Evolutionary conservation across 2,329 filamentous ascomycete species (phyloP), one percentile per base, ranked within the genome.

Genomic region (Diaporthe citriasiana): DNA sequence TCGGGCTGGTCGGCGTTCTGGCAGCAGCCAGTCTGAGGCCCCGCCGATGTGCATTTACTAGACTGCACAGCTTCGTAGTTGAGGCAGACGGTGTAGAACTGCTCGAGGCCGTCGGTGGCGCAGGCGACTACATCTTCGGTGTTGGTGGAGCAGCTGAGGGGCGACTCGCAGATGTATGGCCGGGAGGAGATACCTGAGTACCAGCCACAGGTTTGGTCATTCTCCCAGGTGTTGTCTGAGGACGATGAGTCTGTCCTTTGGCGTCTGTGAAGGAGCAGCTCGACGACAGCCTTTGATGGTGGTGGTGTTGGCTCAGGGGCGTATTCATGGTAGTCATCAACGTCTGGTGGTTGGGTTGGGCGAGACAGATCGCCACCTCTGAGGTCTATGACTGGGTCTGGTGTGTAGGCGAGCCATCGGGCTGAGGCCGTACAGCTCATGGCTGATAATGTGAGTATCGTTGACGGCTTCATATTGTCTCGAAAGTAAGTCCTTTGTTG

Each of bases 21-120:
- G 81, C 83, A 85, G 77, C 83, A 84, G 17, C 82, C 83, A 0
- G 83, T 83, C 17, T 77, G 74, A 0, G 78, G 27, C 0, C 78
- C 79, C 17, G 79, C 70, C 19, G 74, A 78, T 0, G 60, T 70
- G 73, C 84, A 85, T 7, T 76, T 78, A 12, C 81, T 80, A 1
- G 76, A 73, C 60, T 78, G 51, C 42, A 74, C 78, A 6, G 83
- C 83, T 3, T 78, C 72, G 72, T 80, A 81, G 73, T 84, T 81
- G 19, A 84, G 72, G 59, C 84, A 85, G 5, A 78, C 78, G 3
- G 80, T 79, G 76, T 77, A 84, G 73, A 84, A 84, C 0, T 79
- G 79, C 9, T 76, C 76, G 5, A 77, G 72, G 0, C 80, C 80
- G 2, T 78, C 80, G 0, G 80, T 79, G 3, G 75, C 79, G 73